Conservation (phyloP, 805 yeast species). For the Kuraishia cidri region DNA sequence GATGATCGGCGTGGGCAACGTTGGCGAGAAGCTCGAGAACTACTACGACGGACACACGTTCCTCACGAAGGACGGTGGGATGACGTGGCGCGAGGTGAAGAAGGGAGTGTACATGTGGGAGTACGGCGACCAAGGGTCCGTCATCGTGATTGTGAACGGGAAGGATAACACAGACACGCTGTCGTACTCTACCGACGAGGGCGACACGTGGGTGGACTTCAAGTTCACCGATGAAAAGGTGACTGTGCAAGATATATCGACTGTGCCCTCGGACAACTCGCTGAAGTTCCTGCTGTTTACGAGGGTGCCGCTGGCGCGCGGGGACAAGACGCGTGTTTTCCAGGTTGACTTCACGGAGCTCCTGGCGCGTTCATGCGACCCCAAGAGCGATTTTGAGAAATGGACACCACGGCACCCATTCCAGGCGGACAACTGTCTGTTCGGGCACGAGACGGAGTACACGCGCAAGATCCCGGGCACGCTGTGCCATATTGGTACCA, state of each 20-base stretch:
- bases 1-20: conserved; percentile 81
- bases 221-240: conserved; percentile 56
- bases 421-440: conserved; percentile 44
- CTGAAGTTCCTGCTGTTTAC: conserved; percentile 65
- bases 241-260: conserved; percentile 60
- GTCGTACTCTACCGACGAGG: conserved; percentile 67
- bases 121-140: conserved; percentile 87
- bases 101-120: conserved; percentile 83
- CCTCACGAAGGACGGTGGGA: conserved; percentile 78
- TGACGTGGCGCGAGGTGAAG: conserved; percentile 70
- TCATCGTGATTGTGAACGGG: conserved; percentile 62
- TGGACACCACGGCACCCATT: conserved; percentile 53
- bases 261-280: conserved; percentile 83
- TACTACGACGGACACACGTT: conserved; percentile 40
- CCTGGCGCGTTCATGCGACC: conserved; percentile 41
- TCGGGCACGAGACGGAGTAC: conserved; percentile 59
- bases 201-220: conserved; percentile 62
- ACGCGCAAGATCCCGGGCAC: conserved; percentile 52
- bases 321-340: conserved; percentile 38
- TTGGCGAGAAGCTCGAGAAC: conserved; percentile 52
- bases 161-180: conserved; percentile 49
- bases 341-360: conserved; percentile 50
- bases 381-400: conserved; percentile 47
- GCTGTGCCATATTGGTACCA: conserved; percentile 57
- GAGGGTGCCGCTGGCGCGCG: conserved; percentile 32